Percentiles rank a stretch among this genome's conserved stretches.
These are phyloP conservation scores for Xylariaceae sp. DNA, from an alignment of 2,329 filamentous ascomycete genomes.

Conservation along the genomic window DNA sequence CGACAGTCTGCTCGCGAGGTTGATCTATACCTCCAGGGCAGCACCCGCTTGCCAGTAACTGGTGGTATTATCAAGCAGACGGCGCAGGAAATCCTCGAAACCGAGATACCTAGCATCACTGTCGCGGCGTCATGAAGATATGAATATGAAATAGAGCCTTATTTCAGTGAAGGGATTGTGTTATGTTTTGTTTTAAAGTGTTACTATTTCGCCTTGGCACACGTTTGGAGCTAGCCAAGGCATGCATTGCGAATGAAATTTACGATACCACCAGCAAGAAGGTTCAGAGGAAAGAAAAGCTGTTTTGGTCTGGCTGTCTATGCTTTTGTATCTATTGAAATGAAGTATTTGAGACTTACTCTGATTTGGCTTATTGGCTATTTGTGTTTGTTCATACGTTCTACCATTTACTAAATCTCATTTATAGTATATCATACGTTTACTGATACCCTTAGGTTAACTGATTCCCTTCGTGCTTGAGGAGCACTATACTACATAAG, in stretches of 20 bases:
- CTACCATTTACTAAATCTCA: too few species aligned
- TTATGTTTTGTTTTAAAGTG: not conserved
- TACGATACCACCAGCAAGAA: slow-evolving; percentile 30
- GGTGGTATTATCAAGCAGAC: slow-evolving; percentile 90
- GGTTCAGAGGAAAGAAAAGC: too few species aligned
- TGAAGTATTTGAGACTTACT: too few species aligned
- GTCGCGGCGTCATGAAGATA: slow-evolving; percentile 14
- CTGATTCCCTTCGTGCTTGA: too few species aligned
- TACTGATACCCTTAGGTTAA: too few species aligned
- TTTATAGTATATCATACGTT: too few species aligned
- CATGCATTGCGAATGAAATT: slow-evolving; percentile 17
- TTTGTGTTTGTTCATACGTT: too few species aligned
- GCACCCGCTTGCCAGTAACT: slow-evolving; percentile 83
- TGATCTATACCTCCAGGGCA: slow-evolving; percentile 82
- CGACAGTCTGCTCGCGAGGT: slow-evolving; percentile 92
- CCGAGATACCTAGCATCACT: slow-evolving; percentile 10
- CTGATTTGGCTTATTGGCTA: not conserved
- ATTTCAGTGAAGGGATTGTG: too few species aligned
- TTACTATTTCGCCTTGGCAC: slow-evolving; percentile 2
- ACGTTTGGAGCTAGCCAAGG: not conserved
- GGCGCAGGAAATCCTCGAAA: slow-evolving; percentile 67
- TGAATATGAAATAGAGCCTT: not conserved
- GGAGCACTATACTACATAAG: too few species aligned
- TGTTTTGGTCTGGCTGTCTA: too few species aligned
- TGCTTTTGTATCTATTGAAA: too few species aligned